Percentiles rank a stretch among this genome's conserved stretches.
Conservation (phyloP, 768 basidiomycete genomes). For the Suillus decipiens region DNA sequence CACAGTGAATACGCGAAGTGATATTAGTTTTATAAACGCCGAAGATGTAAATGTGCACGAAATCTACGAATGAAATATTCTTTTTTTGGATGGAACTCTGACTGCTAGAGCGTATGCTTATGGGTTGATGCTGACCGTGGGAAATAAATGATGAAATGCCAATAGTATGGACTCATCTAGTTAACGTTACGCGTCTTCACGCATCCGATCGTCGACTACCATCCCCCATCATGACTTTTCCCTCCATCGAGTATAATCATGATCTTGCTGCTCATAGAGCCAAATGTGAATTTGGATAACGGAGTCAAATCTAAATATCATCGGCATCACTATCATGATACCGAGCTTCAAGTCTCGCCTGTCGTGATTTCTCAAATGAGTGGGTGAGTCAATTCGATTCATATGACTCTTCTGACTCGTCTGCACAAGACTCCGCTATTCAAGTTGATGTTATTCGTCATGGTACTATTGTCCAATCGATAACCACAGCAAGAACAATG, state of each 20-base stretch:
- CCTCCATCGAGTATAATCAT: not conserved
- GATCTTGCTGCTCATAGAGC: not conserved
- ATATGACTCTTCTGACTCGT: not conserved
- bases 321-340: not conserved
- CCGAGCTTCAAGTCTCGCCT: not conserved
- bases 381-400: not conserved
- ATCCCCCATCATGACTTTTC: not conserved
- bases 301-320: not conserved
- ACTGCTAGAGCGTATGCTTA: too few species aligned
- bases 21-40: not conserved
- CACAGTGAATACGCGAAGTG: slow-evolving; percentile 13
- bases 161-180: too few species aligned
- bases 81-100: too few species aligned
- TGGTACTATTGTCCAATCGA: not conserved
- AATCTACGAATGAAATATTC: not conserved
- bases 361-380: not conserved
- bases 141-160: too few species aligned
- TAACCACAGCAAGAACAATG: not conserved
- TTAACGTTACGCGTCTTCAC: not conserved
- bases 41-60: not conserved
- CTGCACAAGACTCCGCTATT: not conserved
- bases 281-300: not conserved
- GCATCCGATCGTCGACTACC: not conserved
- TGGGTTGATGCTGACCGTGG: too few species aligned
- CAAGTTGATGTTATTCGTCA: not conserved